These are phyloP conservation scores for Pichia paraexigua DNA, from an alignment of 805 yeast species.

Conservation along the genomic window DNA sequence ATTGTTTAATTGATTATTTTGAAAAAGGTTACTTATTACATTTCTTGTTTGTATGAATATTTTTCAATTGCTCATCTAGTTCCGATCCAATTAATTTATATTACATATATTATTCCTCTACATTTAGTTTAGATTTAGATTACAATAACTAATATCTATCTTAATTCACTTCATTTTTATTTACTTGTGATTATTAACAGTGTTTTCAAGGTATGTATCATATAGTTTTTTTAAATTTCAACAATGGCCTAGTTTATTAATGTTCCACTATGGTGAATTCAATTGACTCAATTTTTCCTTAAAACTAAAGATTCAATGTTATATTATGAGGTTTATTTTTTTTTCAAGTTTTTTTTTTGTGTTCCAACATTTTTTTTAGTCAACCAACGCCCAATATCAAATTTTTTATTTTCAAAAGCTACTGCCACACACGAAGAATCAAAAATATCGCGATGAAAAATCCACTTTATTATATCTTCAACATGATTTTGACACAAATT, in stretches of 20 bases:
- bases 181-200: background rate
- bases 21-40: too few relatives aligned
- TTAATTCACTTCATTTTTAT: background rate
- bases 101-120: background rate
- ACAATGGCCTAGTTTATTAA: background rate
- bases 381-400: background rate
- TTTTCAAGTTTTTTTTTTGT: background rate
- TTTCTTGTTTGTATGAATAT: background rate
- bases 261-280: background rate
- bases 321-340: background rate
- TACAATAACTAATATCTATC: background rate
- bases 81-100: background rate
- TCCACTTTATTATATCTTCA: background rate
- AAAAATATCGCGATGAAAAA: too few relatives aligned
- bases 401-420: too few relatives aligned
- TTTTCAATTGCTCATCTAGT: background rate
- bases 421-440: too few relatives aligned
- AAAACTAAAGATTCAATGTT: background rate
- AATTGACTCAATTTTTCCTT: background rate
- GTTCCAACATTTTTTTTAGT: background rate
- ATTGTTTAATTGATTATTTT: background rate
- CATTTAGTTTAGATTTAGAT: background rate
- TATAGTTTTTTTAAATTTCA: background rate
- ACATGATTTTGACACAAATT: background rate
- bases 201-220: slow-evolving; percentile 8